Evolutionary conservation across 176 grass and related monocot species (phyloP).

Genomic region (Urochloa ruziziensis): DNA sequence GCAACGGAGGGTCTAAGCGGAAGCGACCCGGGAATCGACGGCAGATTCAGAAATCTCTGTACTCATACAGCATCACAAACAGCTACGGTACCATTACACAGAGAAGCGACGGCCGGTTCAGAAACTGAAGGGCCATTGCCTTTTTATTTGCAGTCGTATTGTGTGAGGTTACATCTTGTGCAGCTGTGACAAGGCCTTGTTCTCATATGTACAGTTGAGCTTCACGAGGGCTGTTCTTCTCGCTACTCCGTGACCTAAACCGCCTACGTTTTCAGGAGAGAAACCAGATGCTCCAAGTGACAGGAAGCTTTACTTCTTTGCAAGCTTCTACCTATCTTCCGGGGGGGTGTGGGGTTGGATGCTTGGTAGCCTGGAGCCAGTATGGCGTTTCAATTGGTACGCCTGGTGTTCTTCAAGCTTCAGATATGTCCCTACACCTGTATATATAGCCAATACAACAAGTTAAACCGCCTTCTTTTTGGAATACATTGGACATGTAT

Average conservation of each 20-base stretch:
- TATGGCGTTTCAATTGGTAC: neutral
- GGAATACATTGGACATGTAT: neutral
- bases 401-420: conserved; percentile 9
- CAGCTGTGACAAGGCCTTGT: neutral
- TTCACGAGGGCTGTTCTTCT: conserved; percentile 21
- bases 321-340: conserved; percentile 11
- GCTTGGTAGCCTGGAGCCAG: neutral
- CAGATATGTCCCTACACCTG: conserved; percentile 44
- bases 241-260: conserved; percentile 10
- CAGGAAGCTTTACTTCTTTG: conserved; percentile 6
- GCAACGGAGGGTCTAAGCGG: too few relatives aligned
- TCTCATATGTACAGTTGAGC: conserved; percentile 54
- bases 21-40: too few relatives aligned
- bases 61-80: too few relatives aligned
- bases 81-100: too few relatives aligned
- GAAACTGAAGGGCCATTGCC: too few relatives aligned
- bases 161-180: neutral
- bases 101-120: too few relatives aligned
- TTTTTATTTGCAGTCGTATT: neutral
- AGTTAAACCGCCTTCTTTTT: neutral
- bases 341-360: too few relatives aligned
- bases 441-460: neutral
- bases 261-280: neutral
- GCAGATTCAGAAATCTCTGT: too few relatives aligned
- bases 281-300: conserved; percentile 14